phyloP scores from a whole-genome alignment of 371 early-diverging fungal species.

The Mortierella sp. region DNA sequence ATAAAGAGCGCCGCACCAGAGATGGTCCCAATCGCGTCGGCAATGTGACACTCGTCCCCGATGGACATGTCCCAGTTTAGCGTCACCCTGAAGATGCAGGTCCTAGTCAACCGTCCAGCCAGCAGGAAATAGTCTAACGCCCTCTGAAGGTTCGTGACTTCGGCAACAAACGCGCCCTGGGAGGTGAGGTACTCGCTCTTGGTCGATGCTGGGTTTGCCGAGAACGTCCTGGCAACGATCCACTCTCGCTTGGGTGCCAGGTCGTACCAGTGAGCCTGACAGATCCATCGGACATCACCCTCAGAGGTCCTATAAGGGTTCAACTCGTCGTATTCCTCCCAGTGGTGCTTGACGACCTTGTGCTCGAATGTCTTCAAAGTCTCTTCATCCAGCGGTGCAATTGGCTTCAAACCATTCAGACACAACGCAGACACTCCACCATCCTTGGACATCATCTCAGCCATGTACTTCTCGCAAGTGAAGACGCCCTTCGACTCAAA shows the following conservation, averaged over 20 bases:
- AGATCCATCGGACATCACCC: slow-evolving; percentile 36
- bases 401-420: background rate
- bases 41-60: slow-evolving; percentile 29
- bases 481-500: slow-evolving; percentile 1
- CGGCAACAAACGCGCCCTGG: slow-evolving; percentile 29
- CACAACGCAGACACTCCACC: no score
- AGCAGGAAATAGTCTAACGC: slow-evolving; percentile 29
- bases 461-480: background rate
- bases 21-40: slow-evolving; percentile 24
- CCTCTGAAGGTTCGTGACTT: slow-evolving; percentile 23
- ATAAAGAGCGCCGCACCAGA: slow-evolving; percentile 25
- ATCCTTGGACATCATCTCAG: no score
- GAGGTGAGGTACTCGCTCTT: slow-evolving; percentile 16
- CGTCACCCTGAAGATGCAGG: slow-evolving; percentile 21
- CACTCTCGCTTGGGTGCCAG: slow-evolving; percentile 14
- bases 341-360: background rate
- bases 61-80: slow-evolving; percentile 42
- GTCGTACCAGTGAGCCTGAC: slow-evolving; percentile 19
- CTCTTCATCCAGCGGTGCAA: slow-evolving; percentile 6
- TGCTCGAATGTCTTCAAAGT: background rate
- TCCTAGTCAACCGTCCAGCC: slow-evolving; percentile 26
- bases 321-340: slow-evolving; percentile 5
- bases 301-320: slow-evolving; percentile 20
- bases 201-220: slow-evolving; percentile 14
- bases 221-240: slow-evolving; percentile 17